Evolutionary conservation across 768 basidiomycete species (phyloP).

Genomic region (Lactarius akahatsu): DNA sequence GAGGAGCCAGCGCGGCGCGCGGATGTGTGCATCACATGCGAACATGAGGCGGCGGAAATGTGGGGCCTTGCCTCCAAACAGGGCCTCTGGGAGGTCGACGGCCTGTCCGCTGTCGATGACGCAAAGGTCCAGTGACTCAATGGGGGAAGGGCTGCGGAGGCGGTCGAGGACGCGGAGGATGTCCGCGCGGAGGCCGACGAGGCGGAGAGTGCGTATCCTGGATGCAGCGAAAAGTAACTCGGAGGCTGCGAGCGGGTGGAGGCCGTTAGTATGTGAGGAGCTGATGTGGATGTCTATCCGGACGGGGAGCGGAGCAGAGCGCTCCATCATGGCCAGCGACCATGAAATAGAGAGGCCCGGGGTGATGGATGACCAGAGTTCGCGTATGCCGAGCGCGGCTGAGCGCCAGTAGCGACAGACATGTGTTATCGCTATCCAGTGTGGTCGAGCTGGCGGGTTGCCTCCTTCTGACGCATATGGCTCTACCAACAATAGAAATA

Average conservation of each 20-base stretch:
- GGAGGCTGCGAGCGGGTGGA: slow-evolving; percentile 24
- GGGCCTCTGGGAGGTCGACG: slow-evolving; percentile 11
- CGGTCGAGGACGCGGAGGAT: slow-evolving; percentile 19
- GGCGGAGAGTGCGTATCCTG: slow-evolving; percentile 21
- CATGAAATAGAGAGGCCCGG: slow-evolving; percentile 19
- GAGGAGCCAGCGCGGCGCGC: slow-evolving; percentile 21
- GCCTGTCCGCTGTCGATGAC: slow-evolving; percentile 18
- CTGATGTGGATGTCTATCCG: slow-evolving; percentile 19
- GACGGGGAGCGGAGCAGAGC: slow-evolving; percentile 19
- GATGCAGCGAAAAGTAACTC: slow-evolving; percentile 22
- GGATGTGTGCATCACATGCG: slow-evolving; percentile 15
- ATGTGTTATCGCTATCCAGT: slow-evolving; percentile 19
- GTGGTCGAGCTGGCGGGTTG: not conserved
- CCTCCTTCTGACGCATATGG: not conserved
- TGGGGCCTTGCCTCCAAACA: slow-evolving; percentile 20
- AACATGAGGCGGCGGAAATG: slow-evolving; percentile 16
- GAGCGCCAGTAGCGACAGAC: slow-evolving; percentile 24
- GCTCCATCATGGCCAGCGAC: slow-evolving; percentile 25
- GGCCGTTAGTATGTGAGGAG: slow-evolving; percentile 6
- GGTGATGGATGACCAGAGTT: slow-evolving; percentile 22
- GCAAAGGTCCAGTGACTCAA: slow-evolving; percentile 8
- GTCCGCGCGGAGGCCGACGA: slow-evolving; percentile 17
- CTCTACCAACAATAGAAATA: not conserved
- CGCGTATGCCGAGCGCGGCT: slow-evolving; percentile 23
- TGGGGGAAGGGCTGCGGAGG: slow-evolving; percentile 21